Conservation (phyloP, 345 rosid genomes). For the Populus deltoides region DNA sequence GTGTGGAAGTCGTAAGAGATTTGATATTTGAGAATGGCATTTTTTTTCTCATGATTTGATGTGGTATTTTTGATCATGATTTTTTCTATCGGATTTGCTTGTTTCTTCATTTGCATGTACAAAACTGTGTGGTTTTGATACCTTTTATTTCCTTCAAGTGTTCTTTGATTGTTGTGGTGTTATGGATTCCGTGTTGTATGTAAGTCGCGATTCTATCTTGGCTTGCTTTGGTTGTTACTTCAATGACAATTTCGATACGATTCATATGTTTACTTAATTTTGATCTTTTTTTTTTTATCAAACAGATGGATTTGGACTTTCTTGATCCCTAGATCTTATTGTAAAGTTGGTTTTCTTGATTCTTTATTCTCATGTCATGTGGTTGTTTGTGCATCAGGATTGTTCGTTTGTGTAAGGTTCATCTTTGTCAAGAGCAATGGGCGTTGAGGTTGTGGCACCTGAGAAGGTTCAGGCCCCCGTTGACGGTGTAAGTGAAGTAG, state of each 20-base stretch:
- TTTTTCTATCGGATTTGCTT: background rate
- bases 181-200: background rate
- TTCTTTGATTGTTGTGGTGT: background rate
- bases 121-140: background rate
- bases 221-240: background rate
- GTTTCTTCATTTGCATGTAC: background rate
- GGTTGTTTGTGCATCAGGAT: background rate
- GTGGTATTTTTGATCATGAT: background rate
- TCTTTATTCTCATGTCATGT: background rate
- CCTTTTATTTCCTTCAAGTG: background rate
- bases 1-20: background rate
- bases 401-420: conserved; percentile 12
- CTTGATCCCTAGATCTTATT: background rate
- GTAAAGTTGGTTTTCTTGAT: background rate
- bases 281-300: background rate
- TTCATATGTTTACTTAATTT: background rate
- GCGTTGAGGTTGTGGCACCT: conserved; percentile 71
- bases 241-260: background rate
- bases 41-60: background rate
- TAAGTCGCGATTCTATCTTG: background rate
- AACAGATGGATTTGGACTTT: background rate
- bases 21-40: background rate
- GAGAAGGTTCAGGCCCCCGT: conserved; percentile 63
- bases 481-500: conserved; percentile 41
- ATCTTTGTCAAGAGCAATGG: conserved; percentile 47